Percentiles rank a stretch among this genome's conserved stretches.
Evolutionary conservation across 495 filamentous ascomycete species (phyloP).

Genomic region (Daldinia loculata): DNA sequence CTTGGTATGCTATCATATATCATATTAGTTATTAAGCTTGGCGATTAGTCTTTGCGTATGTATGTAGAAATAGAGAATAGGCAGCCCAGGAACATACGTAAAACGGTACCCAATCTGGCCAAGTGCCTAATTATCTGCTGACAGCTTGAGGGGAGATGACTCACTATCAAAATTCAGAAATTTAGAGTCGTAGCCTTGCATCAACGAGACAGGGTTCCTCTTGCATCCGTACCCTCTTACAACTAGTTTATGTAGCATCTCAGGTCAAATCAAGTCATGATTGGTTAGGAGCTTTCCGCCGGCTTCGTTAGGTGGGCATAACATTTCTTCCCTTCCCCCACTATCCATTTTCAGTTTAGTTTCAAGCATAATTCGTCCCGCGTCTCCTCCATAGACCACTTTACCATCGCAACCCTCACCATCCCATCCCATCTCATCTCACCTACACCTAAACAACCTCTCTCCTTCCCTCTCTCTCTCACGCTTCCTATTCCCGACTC

Average conservation of each 20-base stretch:
- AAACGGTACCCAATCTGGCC: neutral
- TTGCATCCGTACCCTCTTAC: neutral
- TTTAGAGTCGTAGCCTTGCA: slow-evolving; percentile 28
- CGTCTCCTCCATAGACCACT: slow-evolving; percentile 9
- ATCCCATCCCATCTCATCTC: slow-evolving; percentile 2
- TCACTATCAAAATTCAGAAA: slow-evolving; percentile 2
- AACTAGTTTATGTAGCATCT: neutral
- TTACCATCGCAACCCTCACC: slow-evolving; percentile 11
- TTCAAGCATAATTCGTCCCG: slow-evolving; percentile 4
- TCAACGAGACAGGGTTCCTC: slow-evolving; percentile 10
- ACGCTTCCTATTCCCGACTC: neutral
- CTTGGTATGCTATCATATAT: neutral
- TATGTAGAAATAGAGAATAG: neutral
- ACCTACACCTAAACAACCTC: slow-evolving; percentile 1
- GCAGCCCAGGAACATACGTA: slow-evolving; percentile 24
- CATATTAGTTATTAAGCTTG: neutral
- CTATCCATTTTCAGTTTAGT: slow-evolving; percentile 35
- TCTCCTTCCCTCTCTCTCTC: neutral
- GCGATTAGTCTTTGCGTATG: neutral
- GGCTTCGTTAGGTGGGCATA: neutral
- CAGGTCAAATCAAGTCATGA: neutral
- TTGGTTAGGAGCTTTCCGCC: slow-evolving; percentile 11
- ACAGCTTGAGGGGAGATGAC: neutral
- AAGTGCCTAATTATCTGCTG: slow-evolving; percentile 12
- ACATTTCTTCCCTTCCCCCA: slow-evolving; percentile 29